A percentile compares a stretch with the other conserved stretches of the same genome.
Conservation (phyloP, 139 green algal genomes). For the Axilococcus clingmanii region DNA sequence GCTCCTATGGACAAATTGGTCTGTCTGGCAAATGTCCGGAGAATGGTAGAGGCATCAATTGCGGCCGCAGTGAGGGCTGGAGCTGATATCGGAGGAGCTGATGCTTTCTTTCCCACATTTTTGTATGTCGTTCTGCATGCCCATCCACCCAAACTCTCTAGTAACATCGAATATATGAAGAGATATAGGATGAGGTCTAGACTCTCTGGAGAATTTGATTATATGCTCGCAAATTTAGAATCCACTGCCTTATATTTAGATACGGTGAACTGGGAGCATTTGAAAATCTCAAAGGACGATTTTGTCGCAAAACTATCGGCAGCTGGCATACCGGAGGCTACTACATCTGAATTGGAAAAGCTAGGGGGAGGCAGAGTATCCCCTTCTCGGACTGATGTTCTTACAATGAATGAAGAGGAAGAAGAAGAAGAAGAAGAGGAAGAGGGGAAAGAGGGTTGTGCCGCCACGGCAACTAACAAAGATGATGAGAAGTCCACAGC, state of each 20-base stretch:
- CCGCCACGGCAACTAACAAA: not conserved
- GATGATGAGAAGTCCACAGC: not conserved
- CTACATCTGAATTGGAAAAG: constrained; percentile 12
- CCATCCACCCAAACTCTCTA: constrained; percentile 51
- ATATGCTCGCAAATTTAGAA: constrained; percentile 32
- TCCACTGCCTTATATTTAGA: constrained; percentile 28
- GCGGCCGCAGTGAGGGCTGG: constrained; percentile 6
- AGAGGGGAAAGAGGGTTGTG: not conserved
- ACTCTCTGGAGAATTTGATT: constrained; percentile 39
- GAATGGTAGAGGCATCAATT: constrained; percentile 22
- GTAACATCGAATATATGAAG: constrained; percentile 69
- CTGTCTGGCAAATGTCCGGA: constrained; percentile 79
- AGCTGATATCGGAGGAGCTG: constrained; percentile 50
- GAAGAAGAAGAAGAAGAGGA: not conserved
- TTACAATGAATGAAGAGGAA: not conserved
- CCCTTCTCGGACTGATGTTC: not conserved
- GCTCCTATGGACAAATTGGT: constrained; percentile 93
- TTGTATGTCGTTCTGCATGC: constrained; percentile 78
- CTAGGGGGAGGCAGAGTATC: not conserved
- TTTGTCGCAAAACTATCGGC: constrained; percentile 21
- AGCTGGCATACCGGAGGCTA: constrained; percentile 28
- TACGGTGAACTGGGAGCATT: constrained; percentile 23
- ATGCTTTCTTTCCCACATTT: constrained; percentile 92
- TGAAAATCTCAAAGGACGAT: constrained; percentile 11
- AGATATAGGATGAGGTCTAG: constrained; percentile 43